Base-by-base conservation (phyloP, 1,139 yeast genomes). In the Suhomyces taliae region DNA sequence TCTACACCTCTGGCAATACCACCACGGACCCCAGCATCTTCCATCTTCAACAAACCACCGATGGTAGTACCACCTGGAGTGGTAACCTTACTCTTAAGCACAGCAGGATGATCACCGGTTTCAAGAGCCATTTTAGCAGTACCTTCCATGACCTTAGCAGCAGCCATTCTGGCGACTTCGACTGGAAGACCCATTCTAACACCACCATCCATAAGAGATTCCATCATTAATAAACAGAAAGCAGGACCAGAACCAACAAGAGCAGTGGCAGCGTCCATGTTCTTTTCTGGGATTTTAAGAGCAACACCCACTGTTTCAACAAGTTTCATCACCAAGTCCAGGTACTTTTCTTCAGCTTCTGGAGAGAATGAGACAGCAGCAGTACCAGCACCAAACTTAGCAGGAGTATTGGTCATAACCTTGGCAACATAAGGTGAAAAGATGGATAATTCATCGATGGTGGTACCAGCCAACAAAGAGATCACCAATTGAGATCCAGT, bases 31-130 rank as follows among this genome's bases (percentile, higher is more conserved):
- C 91, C 95, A 44, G 83, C 83, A 58, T 90, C 97, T 70, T 93
- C 99, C 86, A 95, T 82, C 57, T 83, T 89, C 66, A 91, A 79
- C 52, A 95, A 74, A 0, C 99, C 99, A 5, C 97, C 96, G 64
- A 95, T 93, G 8, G 99, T 93, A 45, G 97, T 91, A 35, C 99
- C 99, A 33, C 95, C 99, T 14, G 99, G 99, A 0, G 99, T 93
- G 64, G 97, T 90, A 7, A 93, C 95, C 60, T 86, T 87, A 64
- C 88, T 85, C 63, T 89, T 87, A 65, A 93, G 77, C 15, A 81
- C 90, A 9, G 95, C 95, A n/a, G 99, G 99, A 61, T 91, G 97
- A 38, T 79, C 82, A 3, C 90, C 91, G n/a, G 90, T 81, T 61
- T 82, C 87, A 51, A 79, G 69, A 1, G 86, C 95, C 97, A 93